phyloP scores from a whole-genome alignment of 1,284 basidiomycete species.

The Paramarasmius palmivorus region DNA sequence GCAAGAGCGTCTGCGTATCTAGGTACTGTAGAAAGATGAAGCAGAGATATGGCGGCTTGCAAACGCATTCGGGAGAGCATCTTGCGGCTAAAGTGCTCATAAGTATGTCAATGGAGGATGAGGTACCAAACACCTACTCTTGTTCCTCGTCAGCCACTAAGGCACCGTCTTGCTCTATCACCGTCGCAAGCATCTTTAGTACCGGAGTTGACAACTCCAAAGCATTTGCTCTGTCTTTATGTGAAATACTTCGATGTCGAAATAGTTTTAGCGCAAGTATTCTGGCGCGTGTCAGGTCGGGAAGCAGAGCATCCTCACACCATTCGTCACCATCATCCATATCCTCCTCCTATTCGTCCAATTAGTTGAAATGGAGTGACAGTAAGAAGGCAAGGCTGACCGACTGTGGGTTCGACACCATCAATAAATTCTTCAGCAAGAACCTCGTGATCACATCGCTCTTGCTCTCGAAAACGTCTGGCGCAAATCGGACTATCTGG shows the following conservation, averaged over 20 bases:
- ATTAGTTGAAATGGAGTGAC: background rate
- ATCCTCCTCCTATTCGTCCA: constrained; percentile 24
- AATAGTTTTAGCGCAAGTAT: constrained; percentile 77
- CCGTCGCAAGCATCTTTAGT: constrained; percentile 69
- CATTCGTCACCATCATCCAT: constrained; percentile 67
- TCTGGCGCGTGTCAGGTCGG: constrained; percentile 63
- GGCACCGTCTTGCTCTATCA: constrained; percentile 69
- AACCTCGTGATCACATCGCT: constrained; percentile 75
- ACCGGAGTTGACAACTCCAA: constrained; percentile 71
- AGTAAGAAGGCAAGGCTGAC: constrained; percentile 33
- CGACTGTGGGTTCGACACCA: constrained; percentile 48
- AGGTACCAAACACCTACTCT: constrained; percentile 49
- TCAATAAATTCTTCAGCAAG: constrained; percentile 74
- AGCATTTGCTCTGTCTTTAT: constrained; percentile 59
- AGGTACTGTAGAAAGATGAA: constrained; percentile 76
- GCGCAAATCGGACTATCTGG: constrained; percentile 72
- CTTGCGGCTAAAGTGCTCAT: constrained; percentile 42
- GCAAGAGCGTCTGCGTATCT: constrained; percentile 63
- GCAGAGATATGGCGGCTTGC: constrained; percentile 77
- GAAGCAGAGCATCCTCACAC: constrained; percentile 66
- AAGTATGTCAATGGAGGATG: background rate
- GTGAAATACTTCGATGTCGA: constrained; percentile 75
- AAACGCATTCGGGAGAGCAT: constrained; percentile 75
- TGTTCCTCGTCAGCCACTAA: constrained; percentile 61
- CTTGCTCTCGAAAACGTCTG: constrained; percentile 75